Evolutionary conservation across 495 filamentous ascomycete species (phyloP), one percentile per base, ranked within the genome.

Genomic region (Podospora anserina): DNA sequence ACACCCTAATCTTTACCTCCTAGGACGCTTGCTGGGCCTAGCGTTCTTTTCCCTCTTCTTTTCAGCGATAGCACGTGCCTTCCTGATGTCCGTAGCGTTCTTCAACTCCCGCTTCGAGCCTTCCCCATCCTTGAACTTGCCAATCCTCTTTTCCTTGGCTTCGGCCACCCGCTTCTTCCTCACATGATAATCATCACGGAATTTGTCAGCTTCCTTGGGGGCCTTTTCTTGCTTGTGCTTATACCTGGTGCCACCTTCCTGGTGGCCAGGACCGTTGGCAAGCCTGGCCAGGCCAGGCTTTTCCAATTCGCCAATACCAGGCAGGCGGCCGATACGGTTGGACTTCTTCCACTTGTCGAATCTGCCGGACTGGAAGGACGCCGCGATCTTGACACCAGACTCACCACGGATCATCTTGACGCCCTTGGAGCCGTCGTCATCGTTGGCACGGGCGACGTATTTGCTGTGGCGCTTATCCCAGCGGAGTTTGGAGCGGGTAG

Each of bases 401-500:
- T 99, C 95, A 66, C 96, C 93, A 61, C 88, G 85, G 55, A 99
- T 91, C 79, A 97, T 88, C 66, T 89, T 90, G n/a, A 82, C 82
- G 62, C 93, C 92, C 77, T 90, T 90, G 61, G 89, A 92, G 19
- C 95, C 96, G 82, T 97, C 95, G 73, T 96, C 92, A 78, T 98
- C 95, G 83, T 98, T 97, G 68, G 87, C 88, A 28, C 89, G 85
- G 2, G 90, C 81, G 6, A 99, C 94, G 79, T 97, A 99, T 80
- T 97, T 98, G 80, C 91, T 94, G 72, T 89, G 87, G 74, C 95
- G 94, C 85, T 97, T 97, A 82, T 99, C 95, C 95, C 95, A 99
- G 65, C 94, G 88, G 88, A 95, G 87, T 60, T 89, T 87, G 53
- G 88, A 84, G 73, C 87, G 86, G 23, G 87, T 86, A 1, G 91